These are phyloP conservation scores for Eustoma russellianum DNA, from an alignment of 257 asterid genomes.

Conservation along the genomic window DNA sequence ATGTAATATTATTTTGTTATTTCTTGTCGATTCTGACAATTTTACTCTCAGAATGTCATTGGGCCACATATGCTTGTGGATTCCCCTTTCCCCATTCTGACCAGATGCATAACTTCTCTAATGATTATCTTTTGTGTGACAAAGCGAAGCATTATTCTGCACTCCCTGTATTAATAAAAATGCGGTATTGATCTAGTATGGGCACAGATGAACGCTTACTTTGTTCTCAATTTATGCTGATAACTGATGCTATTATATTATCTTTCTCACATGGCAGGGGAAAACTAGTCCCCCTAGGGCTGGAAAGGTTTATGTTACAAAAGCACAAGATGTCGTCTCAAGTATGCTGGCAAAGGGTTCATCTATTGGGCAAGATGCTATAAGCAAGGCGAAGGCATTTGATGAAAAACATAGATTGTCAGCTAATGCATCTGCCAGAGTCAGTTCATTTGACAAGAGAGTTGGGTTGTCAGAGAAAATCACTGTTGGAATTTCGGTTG, in stretches of 20 bases:
- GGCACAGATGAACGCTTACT: too few relatives aligned
- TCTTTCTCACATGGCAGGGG: conserved; percentile 35
- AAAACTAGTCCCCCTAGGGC: conserved; percentile 34
- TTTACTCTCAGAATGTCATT: too few relatives aligned
- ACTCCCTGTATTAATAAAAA: too few relatives aligned
- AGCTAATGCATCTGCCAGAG: conserved; percentile 94
- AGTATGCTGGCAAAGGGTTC: conserved; percentile 88
- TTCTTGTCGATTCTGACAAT: too few relatives aligned
- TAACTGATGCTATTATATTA: conserved; percentile 1
- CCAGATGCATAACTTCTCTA: too few relatives aligned
- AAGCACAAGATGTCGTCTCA: conserved; percentile 90
- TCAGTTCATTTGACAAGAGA: conserved; percentile 67
- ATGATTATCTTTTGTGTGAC: too few relatives aligned
- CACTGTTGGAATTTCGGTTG: conserved; percentile 76
- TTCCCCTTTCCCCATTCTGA: too few relatives aligned
- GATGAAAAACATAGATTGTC: conserved; percentile 81
- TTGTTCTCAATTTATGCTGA: not conserved
- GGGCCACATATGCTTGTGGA: too few relatives aligned
- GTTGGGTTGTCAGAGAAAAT: conserved; percentile 78
- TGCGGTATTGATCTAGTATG: too few relatives aligned
- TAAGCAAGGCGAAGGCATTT: conserved; percentile 90
- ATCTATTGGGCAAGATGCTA: conserved; percentile 83
- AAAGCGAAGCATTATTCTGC: too few relatives aligned
- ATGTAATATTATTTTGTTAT: too few relatives aligned
- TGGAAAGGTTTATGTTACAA: conserved; percentile 55